Evolutionary conservation across 768 basidiomycete genomes (phyloP), one percentile per base, ranked within the genome.

Genomic region (Mycena leptocephala): DNA sequence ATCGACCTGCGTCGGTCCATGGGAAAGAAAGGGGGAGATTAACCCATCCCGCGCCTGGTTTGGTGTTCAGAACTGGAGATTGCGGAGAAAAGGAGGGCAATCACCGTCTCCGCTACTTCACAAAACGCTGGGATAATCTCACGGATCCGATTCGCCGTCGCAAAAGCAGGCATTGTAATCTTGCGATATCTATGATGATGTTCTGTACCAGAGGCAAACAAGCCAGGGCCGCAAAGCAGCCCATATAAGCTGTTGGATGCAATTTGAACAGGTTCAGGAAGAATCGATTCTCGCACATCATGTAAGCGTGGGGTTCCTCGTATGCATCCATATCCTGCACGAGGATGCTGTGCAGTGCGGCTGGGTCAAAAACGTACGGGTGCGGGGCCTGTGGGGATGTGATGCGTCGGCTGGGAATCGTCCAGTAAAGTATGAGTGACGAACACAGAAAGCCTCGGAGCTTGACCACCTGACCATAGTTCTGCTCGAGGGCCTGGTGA

Each of bases 341-440:
- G 26, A 72, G 39, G 14, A 72, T 64, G 56, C 35, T 64, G 22
- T 72, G 62, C 3, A 72, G 51, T 13, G 70, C 70, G 9, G n/a
- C 48, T 7, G 70, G 70, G n/a, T 72, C 70, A 46, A 64, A 72
- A 20, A 72, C 53, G n/a, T 37, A 72, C 13, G 64, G 70, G 2
- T 72, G 48, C 0, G 35, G 62, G 3, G 46, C 14, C 70, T 72
- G 32, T 7, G 35, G 18, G 24, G 22, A 33, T 35, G 11, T 7
- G 13, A 33, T 32, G 32, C 14, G 32, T 32, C 7, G 43, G 43
- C 22, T n/a, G n/a, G 22, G 14, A 20, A 30, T 37, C 1, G 28
- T 20, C 39, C 7, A 32, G 1, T 30, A 16, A 14, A 18, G 30
- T 10, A 18, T 2, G n/a, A 37, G 41, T 39, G 18, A 33, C 67